These are phyloP conservation scores for Aspergillus quadrilineatus DNA, from an alignment of 2,329 filamentous ascomycete species.

Conservation along the genomic window DNA sequence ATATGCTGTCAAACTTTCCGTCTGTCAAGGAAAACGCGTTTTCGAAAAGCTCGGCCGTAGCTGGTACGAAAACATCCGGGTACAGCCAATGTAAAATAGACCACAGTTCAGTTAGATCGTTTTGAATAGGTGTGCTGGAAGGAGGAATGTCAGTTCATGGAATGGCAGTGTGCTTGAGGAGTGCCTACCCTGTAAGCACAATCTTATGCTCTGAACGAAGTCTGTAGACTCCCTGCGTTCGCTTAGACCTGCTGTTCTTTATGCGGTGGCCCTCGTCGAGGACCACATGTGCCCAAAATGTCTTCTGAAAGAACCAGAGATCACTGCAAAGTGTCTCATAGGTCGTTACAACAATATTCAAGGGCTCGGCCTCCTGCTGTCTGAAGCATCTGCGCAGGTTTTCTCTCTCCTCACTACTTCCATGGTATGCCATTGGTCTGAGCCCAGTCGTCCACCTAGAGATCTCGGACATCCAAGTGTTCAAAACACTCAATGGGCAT, in stretches of 20 bases:
- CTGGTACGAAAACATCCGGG: conserved; percentile 56
- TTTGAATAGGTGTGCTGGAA: conserved; percentile 55
- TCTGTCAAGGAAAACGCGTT: conserved; percentile 57
- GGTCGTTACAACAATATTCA: conserved; percentile 47
- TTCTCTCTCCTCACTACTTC: conserved; percentile 42
- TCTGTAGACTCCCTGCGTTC: conserved; percentile 44
- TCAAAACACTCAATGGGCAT: conserved; percentile 53
- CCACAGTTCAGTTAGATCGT: conserved; percentile 60
- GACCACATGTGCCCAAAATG: conserved; percentile 54
- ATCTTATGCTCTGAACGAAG: conserved; percentile 51
- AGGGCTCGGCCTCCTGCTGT: background rate
- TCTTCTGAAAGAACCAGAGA: conserved; percentile 50
- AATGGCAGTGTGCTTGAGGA: background rate
- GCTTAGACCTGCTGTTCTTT: conserved; percentile 49
- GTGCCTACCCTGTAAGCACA: conserved; percentile 47
- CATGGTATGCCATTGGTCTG: conserved; percentile 51
- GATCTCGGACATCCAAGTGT: conserved; percentile 50
- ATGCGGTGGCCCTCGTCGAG: conserved; percentile 57
- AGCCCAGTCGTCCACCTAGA: conserved; percentile 48
- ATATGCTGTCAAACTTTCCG: conserved; percentile 53
- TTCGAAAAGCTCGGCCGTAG: conserved; percentile 53
- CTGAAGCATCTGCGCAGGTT: conserved; percentile 22
- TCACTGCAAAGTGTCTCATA: conserved; percentile 52
- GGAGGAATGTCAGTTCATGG: background rate
- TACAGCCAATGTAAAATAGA: conserved; percentile 58